These are phyloP conservation scores for Fusarium sp. DNA, from an alignment of 2,329 filamentous ascomycete species.

Conservation along the genomic window DNA sequence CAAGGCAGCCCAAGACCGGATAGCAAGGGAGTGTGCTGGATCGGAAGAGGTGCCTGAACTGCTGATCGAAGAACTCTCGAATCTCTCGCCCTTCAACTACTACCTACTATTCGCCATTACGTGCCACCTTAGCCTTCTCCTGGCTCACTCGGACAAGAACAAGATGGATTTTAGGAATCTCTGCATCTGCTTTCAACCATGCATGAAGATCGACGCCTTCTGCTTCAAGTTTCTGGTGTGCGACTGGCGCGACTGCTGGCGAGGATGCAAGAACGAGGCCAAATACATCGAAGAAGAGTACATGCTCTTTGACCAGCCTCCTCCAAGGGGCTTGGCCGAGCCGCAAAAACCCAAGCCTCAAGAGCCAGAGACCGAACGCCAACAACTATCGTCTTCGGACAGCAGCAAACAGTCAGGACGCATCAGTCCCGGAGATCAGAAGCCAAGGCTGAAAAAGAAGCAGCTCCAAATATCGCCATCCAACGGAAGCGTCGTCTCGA, in stretches of 20 bases:
- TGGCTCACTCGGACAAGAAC: slow-evolving; percentile 93
- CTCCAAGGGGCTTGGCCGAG: slow-evolving; percentile 59
- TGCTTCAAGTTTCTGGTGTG: slow-evolving; percentile 95
- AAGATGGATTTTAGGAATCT: slow-evolving; percentile 98
- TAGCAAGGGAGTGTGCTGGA: slow-evolving; percentile 80
- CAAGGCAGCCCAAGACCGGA: slow-evolving; percentile 79
- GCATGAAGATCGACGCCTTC: slow-evolving; percentile 93
- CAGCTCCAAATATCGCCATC: slow-evolving; percentile 51
- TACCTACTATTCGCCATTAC: slow-evolving; percentile 97
- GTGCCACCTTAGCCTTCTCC: slow-evolving; percentile 88
- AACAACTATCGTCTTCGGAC: slow-evolving; percentile 65
- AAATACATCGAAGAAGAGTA: slow-evolving; percentile 77
- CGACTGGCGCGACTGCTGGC: slow-evolving; percentile 97
- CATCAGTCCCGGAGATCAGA: slow-evolving; percentile 37
- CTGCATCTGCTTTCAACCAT: slow-evolving; percentile 96
- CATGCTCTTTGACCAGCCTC: slow-evolving; percentile 63
- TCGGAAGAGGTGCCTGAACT: slow-evolving; percentile 82
- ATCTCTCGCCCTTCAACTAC: slow-evolving; percentile 95
- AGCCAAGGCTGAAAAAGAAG: slow-evolving; percentile 54
- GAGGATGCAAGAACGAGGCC: slow-evolving; percentile 90
- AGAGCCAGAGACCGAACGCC: slow-evolving; percentile 39
- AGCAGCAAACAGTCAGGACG: slow-evolving; percentile 62
- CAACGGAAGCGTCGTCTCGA: slow-evolving; percentile 55
- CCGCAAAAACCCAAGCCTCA: slow-evolving; percentile 44
- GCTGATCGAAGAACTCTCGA: slow-evolving; percentile 89